A percentile compares a stretch with the other conserved stretches of the same genome.
These are phyloP conservation scores for Zelopaecilomyces penicillatus DNA, from an alignment of 2,329 filamentous ascomycete species.

Conservation along the genomic window DNA sequence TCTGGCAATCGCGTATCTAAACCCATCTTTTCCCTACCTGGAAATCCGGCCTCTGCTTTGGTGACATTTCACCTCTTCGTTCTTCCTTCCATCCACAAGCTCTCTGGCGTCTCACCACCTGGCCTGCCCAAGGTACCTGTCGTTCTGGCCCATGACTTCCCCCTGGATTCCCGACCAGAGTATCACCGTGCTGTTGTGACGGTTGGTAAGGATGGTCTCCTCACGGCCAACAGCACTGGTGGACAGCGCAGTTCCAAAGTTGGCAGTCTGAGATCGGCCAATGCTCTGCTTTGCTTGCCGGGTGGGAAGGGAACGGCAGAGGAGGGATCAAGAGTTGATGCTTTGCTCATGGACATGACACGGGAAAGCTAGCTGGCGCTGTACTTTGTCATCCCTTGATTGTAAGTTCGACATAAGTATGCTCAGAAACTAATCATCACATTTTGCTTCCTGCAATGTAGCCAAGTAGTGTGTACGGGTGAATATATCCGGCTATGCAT, in stretches of 20 bases:
- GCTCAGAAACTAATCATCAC: too few relatives aligned
- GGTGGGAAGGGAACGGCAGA: conserved; percentile 53
- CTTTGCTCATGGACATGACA: conserved; percentile 63
- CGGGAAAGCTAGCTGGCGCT: conserved; percentile 11
- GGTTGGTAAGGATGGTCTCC: conserved; percentile 54
- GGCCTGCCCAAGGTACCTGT: conserved; percentile 70
- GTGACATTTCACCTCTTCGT: conserved; percentile 95
- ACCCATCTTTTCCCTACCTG: conserved; percentile 81
- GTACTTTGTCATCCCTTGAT: too few relatives aligned
- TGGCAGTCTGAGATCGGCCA: conserved; percentile 80
- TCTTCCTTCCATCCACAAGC: conserved; percentile 72
- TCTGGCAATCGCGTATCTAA: conserved; percentile 51
- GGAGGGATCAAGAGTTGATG: conserved; percentile 65
- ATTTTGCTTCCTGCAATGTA: too few relatives aligned
- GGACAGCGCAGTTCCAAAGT: conserved; percentile 84
- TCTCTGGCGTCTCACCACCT: conserved; percentile 57
- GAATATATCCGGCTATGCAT: too few relatives aligned
- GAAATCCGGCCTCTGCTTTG: conserved; percentile 86
- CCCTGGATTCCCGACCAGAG: conserved; percentile 71
- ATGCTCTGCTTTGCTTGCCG: conserved; percentile 73
- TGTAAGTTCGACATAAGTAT: too few relatives aligned
- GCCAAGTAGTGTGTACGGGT: too few relatives aligned
- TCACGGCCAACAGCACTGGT: conserved; percentile 76
- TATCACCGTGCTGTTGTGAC: conserved; percentile 80
- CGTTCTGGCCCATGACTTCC: conserved; percentile 61